phyloP scores from a whole-genome alignment of 169 alveolate species.

The Hepatocystis sp. region DNA sequence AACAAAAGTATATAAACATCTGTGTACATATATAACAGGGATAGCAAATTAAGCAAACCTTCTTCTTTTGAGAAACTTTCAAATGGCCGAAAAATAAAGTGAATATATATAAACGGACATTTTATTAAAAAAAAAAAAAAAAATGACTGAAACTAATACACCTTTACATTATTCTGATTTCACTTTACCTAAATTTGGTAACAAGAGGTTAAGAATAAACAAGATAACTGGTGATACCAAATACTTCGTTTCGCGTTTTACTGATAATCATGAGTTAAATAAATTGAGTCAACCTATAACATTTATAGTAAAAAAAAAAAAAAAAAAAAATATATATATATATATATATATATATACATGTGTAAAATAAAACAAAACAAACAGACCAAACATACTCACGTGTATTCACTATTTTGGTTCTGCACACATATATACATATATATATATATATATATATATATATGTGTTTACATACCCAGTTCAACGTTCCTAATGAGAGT shows the following conservation, averaged over 20 bases:
- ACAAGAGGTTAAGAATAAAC: constrained; percentile 57
- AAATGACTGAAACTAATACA: constrained; percentile 48
- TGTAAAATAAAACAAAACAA: no score
- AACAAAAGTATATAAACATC: no score
- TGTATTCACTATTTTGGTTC: no score
- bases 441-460: not conserved
- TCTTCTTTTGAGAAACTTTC: no score
- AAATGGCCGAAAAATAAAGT: no score
- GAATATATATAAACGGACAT: no score
- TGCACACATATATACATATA: not conserved
- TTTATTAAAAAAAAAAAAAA: constrained; percentile 9
- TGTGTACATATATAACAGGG: no score
- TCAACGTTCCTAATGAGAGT: no score
- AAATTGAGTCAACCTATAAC: constrained; percentile 39
- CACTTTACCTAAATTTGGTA: constrained; percentile 48
- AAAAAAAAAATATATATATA: no score
- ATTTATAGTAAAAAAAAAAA: constrained; percentile 57
- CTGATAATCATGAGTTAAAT: constrained; percentile 40
- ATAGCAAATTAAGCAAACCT: no score
- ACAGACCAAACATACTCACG: no score
- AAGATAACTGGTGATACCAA: constrained; percentile 27
- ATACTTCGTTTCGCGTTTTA: constrained; percentile 65
- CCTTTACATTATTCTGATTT: constrained; percentile 55
- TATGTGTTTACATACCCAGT: not conserved
- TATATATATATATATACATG: not conserved